Percentiles rank a stretch among this genome's conserved stretches.
These are phyloP conservation scores for Scleroderma citrinum DNA, from an alignment of 768 basidiomycete species.

Conservation along the genomic window DNA sequence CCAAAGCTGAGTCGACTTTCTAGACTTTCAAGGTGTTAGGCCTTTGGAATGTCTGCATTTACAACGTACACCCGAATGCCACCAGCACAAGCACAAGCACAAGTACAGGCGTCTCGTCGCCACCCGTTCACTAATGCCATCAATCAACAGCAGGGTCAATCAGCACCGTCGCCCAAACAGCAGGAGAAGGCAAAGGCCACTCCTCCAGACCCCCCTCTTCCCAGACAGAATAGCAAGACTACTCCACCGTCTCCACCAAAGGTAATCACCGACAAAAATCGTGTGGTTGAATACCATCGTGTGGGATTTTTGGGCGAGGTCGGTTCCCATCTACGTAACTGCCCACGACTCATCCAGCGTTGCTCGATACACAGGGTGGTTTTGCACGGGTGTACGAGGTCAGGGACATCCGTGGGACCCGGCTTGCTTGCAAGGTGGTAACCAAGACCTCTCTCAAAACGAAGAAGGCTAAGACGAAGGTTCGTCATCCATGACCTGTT, in stretches of 20 bases:
- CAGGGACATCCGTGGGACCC: conserved; percentile 57
- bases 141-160: conserved; percentile 29
- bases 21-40: conserved; percentile 43
- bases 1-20: conserved; percentile 8
- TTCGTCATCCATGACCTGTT: conserved; percentile 24
- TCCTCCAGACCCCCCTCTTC: conserved; percentile 59
- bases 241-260: conserved; percentile 77
- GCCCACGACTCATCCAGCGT: not conserved
- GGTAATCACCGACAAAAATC: conserved; percentile 61
- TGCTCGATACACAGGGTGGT: conserved; percentile 53
- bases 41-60: conserved; percentile 34
- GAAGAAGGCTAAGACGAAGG: conserved; percentile 97
- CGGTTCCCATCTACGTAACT: not conserved
- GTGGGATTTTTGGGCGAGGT: conserved; percentile 91
- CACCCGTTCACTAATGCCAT: conserved; percentile 40
- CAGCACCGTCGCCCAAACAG: conserved; percentile 29
- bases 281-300: conserved; percentile 53
- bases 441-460: conserved; percentile 89
- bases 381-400: conserved; percentile 97
- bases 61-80: conserved; percentile 33
- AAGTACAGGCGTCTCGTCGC: conserved; percentile 29
- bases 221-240: conserved; percentile 78
- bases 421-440: conserved; percentile 90
- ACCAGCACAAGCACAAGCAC: conserved; percentile 19
- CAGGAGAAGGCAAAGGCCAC: conserved; percentile 34